A percentile compares a stretch with the other conserved stretches of the same genome.
Evolutionary conservation across 2,329 filamentous ascomycete genomes (phyloP).

Genomic region (Bipolaris cookei): DNA sequence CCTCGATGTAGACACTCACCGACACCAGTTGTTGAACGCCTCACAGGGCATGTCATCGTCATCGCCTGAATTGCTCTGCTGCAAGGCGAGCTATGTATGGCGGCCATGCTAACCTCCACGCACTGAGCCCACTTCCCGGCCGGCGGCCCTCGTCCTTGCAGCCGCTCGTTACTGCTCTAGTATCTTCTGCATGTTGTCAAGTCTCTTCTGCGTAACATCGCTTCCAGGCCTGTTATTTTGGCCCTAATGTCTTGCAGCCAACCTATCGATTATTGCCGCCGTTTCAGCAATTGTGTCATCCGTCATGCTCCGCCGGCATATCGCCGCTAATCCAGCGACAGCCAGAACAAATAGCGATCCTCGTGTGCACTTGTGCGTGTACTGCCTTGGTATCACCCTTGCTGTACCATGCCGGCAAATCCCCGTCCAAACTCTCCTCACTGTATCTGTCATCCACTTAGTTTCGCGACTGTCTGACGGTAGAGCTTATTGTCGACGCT

Average conservation of each 20-base stretch:
- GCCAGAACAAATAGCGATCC: constrained; percentile 22
- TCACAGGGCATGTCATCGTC: constrained; percentile 12
- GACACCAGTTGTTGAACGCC: constrained; percentile 30
- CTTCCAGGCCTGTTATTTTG: constrained; percentile 31
- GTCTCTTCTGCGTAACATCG: constrained; percentile 36
- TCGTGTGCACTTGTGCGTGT: constrained; percentile 5
- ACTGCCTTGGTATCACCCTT: constrained; percentile 23
- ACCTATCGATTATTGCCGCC: constrained; percentile 24
- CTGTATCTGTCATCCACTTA: constrained; percentile 18
- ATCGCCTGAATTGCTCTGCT: constrained; percentile 19
- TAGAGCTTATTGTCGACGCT: constrained; percentile 6
- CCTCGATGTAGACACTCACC: constrained; percentile 36
- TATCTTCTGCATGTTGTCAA: constrained; percentile 33
- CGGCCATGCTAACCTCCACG: constrained; percentile 31
- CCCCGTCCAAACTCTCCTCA: constrained; percentile 16
- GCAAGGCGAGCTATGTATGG: constrained; percentile 16
- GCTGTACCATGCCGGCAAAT: constrained; percentile 18
- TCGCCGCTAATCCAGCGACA: constrained; percentile 21
- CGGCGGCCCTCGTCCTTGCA: constrained; percentile 40
- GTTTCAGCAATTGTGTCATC: constrained; percentile 27
- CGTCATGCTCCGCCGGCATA: constrained; percentile 28
- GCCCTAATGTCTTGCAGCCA: constrained; percentile 38
- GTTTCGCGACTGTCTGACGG: constrained; percentile 12
- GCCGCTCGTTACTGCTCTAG: constrained; percentile 22
- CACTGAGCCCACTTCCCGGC: constrained; percentile 20